Conservation (phyloP, 805 yeast species). For the Saturnispora kantuleensis region DNA sequence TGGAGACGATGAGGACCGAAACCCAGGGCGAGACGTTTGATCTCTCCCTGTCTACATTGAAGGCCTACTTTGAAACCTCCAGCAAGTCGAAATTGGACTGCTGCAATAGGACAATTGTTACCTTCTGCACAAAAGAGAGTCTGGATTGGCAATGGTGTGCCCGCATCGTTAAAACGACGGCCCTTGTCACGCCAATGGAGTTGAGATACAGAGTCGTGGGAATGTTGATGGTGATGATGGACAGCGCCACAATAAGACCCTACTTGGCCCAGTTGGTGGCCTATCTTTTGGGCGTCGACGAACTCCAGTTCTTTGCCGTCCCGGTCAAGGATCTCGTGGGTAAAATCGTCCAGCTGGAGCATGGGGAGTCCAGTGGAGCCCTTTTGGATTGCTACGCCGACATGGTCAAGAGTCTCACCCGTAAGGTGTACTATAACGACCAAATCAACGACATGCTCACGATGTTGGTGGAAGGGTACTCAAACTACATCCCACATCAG, state of each 20-base stretch:
- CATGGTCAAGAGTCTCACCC: conserved; percentile 60
- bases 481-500: too few relatives aligned
- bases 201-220: conserved; percentile 21
- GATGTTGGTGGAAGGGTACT: conserved; percentile 26
- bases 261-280: conserved; percentile 20
- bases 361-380: conserved; percentile 12
- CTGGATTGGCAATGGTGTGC: conserved; percentile 53
- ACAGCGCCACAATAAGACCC: conserved; percentile 6
- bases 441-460: conserved; percentile 76
- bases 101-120: conserved; percentile 44
- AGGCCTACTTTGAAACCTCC: conserved; percentile 52
- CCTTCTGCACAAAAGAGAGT: conserved; percentile 29
- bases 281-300: conserved; percentile 54
- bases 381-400: conserved; percentile 33
- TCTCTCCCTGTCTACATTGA: conserved; percentile 31
- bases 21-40: too few relatives aligned
- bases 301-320: conserved; percentile 77
- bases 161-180: conserved; percentile 57
- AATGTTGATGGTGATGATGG: conserved; percentile 26
- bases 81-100: conserved; percentile 50
- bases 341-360: conserved; percentile 27
- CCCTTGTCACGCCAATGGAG: conserved; percentile 32
- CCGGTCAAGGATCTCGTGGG: conserved; percentile 73
- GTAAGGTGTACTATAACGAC: conserved; percentile 76
- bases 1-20: too few relatives aligned